Conservation (phyloP, 148 eudicot species). For the Fagopyrum tataricum region DNA sequence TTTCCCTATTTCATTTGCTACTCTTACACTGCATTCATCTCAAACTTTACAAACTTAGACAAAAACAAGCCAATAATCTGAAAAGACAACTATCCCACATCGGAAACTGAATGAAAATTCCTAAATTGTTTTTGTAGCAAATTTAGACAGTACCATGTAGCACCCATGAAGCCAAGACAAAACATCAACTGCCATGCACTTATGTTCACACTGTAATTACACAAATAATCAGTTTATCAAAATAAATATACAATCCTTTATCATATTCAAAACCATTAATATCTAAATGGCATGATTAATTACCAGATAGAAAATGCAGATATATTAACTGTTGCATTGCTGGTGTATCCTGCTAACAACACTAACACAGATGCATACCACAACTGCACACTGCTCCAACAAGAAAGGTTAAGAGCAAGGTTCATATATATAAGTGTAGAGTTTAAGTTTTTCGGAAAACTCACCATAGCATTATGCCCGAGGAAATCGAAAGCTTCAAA, state of each 20-base stretch:
- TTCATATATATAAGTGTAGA: too few species aligned
- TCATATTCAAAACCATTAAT: background rate
- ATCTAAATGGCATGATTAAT: background rate
- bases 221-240: background rate
- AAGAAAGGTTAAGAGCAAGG: background rate
- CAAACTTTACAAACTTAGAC: background rate
- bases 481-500: conserved; percentile 1
- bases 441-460: background rate
- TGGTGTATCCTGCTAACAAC: conserved; percentile 50
- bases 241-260: background rate
- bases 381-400: conserved; percentile 39
- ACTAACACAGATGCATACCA: conserved; percentile 47
- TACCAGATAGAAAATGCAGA: conserved; percentile 14
- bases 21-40: conserved; percentile 34
- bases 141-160: conserved; percentile 13
- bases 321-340: conserved; percentile 13
- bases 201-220: background rate
- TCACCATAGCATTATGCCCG: conserved; percentile 3
- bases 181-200: background rate
- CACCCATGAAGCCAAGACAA: conserved; percentile 5
- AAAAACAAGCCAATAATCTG: too few species aligned
- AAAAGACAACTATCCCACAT: too few species aligned
- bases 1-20: conserved; percentile 53
- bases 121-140: background rate
- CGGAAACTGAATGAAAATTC: too few species aligned